Evolutionary conservation across 129 eudicot genomes (phyloP).

Genomic region (Flaveria bidentis): DNA sequence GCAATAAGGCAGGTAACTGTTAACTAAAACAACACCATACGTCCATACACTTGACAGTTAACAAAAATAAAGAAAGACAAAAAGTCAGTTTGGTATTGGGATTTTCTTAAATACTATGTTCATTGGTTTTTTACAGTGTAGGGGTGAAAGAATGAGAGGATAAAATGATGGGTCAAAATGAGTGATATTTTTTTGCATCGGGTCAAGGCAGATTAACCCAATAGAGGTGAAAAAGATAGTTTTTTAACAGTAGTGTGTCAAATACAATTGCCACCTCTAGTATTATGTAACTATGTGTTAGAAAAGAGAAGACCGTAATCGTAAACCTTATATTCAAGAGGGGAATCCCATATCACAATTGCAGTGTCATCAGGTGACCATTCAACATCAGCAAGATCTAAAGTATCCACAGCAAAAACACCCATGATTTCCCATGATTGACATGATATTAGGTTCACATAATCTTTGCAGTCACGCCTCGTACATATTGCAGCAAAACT

Average conservation of each 20-base stretch:
- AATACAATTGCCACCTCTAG: not conserved
- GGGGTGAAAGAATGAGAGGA: not conserved
- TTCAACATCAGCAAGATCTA: constrained; percentile 90
- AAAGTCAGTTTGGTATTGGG: not conserved
- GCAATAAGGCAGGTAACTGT: constrained; percentile 9
- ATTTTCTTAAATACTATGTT: not conserved
- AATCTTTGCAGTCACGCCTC: constrained; percentile 97
- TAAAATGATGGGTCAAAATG: not conserved
- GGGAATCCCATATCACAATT: constrained; percentile 95
- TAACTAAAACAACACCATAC: constrained; percentile 11
- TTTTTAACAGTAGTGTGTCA: not conserved
- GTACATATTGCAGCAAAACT: constrained; percentile 95
- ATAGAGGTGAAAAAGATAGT: not conserved
- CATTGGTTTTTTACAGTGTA: not conserved
- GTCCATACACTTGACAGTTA: not conserved
- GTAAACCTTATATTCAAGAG: constrained; percentile 87
- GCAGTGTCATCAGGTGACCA: constrained; percentile 99
- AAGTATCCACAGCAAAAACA: constrained; percentile 91
- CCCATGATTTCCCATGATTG: constrained; percentile 94
- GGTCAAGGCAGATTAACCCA: not conserved
- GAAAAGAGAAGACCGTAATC: not conserved
- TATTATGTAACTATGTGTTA: not conserved
- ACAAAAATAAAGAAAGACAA: not conserved
- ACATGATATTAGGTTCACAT: constrained; percentile 84
- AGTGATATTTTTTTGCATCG: not conserved